Evolutionary conservation across 2,329 filamentous ascomycete genomes (phyloP).

Genomic region (Zymoseptoria ardabiliae): DNA sequence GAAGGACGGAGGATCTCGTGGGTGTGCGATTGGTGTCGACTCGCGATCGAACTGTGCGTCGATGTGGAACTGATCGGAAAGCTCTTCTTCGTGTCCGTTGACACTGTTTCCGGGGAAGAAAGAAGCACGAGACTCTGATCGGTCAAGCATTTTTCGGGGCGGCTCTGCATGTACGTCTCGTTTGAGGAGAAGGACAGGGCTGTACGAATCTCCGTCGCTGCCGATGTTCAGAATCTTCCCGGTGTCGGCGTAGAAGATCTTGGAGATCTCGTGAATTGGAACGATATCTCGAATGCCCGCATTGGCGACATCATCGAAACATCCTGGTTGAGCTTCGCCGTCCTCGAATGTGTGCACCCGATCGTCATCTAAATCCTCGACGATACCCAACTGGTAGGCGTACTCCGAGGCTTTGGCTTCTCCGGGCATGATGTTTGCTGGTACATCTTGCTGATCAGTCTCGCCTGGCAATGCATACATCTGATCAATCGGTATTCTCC

Average conservation of each 20-base stretch:
- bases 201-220: constrained; percentile 59
- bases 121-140: constrained; percentile 11
- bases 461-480: constrained; percentile 40
- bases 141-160: constrained; percentile 51
- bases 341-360: constrained; percentile 61
- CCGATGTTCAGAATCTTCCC: constrained; percentile 83
- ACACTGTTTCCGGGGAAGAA: constrained; percentile 5
- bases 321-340: constrained; percentile 46
- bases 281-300: constrained; percentile 62
- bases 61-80: constrained; percentile 38
- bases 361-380: constrained; percentile 73
- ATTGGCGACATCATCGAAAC: constrained; percentile 52
- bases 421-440: constrained; percentile 23
- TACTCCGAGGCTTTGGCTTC: constrained; percentile 51
- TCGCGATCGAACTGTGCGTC: constrained; percentile 41
- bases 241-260: constrained; percentile 89
- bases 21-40: constrained; percentile 24
- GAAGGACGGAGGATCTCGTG: not conserved
- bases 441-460: constrained; percentile 23
- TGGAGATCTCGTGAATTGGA: constrained; percentile 69
- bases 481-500: constrained; percentile 57
- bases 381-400: constrained; percentile 70
- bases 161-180: constrained; percentile 59
- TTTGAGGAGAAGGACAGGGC: constrained; percentile 67
- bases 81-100: constrained; percentile 21